phyloP scores from a whole-genome alignment of 441 rosid species.

The Mallotus repandus region DNA sequence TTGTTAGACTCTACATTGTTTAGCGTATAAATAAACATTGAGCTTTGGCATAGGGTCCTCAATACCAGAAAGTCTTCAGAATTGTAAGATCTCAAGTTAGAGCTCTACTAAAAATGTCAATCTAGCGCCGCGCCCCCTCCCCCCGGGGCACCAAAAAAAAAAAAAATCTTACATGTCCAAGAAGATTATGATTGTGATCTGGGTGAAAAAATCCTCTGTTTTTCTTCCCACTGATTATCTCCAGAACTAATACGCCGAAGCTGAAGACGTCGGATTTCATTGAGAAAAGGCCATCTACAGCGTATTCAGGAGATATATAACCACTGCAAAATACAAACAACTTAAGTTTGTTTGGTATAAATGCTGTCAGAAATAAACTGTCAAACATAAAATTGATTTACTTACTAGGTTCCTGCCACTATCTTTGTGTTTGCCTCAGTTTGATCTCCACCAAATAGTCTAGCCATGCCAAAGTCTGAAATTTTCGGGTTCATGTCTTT shows the following conservation, averaged over 20 bases:
- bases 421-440: slow-evolving; percentile 28
- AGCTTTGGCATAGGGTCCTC: too few species aligned
- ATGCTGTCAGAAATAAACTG: too few species aligned
- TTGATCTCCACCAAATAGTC: slow-evolving; percentile 30
- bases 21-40: too few species aligned
- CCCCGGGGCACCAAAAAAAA: too few species aligned
- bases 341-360: too few species aligned
- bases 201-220: slow-evolving; percentile 33
- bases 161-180: slow-evolving; percentile 35
- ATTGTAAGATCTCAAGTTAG: too few species aligned
- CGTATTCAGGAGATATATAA: slow-evolving; percentile 40
- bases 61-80: too few species aligned
- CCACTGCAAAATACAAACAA: slow-evolving; percentile 22
- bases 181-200: slow-evolving; percentile 34
- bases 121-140: too few species aligned
- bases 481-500: slow-evolving; percentile 34
- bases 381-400: background rate
- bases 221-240: slow-evolving; percentile 34
- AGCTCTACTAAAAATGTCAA: too few species aligned
- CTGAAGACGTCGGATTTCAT: slow-evolving; percentile 40
- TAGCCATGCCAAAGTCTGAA: slow-evolving; percentile 45
- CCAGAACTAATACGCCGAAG: slow-evolving; percentile 36
- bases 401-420: slow-evolving; percentile 39
- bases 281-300: slow-evolving; percentile 34
- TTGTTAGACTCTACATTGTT: too few species aligned